Conservation (phyloP, 768 basidiomycete species). For the Xerocomellus chrysenteron region DNA sequence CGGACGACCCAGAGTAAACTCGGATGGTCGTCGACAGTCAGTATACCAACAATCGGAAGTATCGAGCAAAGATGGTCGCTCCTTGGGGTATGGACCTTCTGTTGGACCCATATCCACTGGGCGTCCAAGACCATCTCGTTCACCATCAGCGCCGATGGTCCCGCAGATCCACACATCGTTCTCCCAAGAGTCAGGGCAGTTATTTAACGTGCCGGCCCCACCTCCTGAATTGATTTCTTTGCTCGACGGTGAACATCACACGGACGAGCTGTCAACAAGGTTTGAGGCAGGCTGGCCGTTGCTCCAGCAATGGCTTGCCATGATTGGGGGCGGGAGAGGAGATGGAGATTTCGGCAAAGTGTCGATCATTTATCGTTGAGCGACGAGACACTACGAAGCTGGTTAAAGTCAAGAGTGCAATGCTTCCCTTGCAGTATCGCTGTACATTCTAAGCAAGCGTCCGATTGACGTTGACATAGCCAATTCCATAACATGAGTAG, state of each 20-base stretch:
- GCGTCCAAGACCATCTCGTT: conserved; percentile 52
- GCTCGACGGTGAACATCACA: conserved; percentile 88
- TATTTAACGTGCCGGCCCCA: conserved; percentile 20
- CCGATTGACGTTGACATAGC: conserved; percentile 87
- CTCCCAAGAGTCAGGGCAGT: conserved; percentile 26
- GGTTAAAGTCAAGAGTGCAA: background rate
- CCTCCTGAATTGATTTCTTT: conserved; percentile 58
- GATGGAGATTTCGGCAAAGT: conserved; percentile 73
- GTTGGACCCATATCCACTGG: conserved; percentile 31
- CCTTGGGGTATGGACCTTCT: conserved; percentile 24
- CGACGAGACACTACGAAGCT: background rate
- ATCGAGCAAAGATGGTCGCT: conserved; percentile 21
- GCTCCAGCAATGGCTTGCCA: conserved; percentile 68
- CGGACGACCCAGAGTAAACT: conserved; percentile 30
- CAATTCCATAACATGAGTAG: conserved; percentile 90
- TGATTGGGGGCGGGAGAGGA: conserved; percentile 59
- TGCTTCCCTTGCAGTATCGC: background rate
- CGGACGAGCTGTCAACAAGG: conserved; percentile 82
- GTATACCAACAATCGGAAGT: conserved; percentile 23
- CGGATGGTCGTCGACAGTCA: conserved; percentile 28
- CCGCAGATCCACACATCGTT: conserved; percentile 30
- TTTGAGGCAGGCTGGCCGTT: conserved; percentile 85
- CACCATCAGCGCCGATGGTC: conserved; percentile 56
- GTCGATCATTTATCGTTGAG: conserved; percentile 73
- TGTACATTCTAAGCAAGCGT: conserved; percentile 52